A percentile compares a stretch with the other conserved stretches of the same genome.
These are phyloP conservation scores for Pythium monospermum DNA, from an alignment of 352 stramenopile species.

Conservation along the genomic window DNA sequence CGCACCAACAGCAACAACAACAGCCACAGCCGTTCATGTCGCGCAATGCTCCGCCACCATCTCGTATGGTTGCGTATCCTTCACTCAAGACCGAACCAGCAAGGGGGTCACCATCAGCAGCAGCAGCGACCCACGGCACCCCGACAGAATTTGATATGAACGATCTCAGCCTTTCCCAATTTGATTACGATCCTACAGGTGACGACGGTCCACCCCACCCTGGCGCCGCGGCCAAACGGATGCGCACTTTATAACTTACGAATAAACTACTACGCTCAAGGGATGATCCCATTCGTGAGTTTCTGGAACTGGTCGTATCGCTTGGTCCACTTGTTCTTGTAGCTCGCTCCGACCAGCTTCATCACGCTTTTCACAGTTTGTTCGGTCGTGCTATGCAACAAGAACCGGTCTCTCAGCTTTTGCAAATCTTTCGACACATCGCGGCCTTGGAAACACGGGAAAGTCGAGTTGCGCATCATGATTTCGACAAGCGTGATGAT, in stretches of 20 bases:
- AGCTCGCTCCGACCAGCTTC: constrained; percentile 88
- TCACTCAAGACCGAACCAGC: constrained; percentile 24
- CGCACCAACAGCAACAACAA: constrained; percentile 9
- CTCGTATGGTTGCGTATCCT: constrained; percentile 26
- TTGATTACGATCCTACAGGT: constrained; percentile 74
- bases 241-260: constrained; percentile 27
- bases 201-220: constrained; percentile 15
- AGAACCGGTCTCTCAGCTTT: constrained; percentile 84
- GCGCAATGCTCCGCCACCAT: constrained; percentile 43
- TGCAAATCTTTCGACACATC: constrained; percentile 82
- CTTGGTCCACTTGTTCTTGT: constrained; percentile 90
- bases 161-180: constrained; percentile 80
- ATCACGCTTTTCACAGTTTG: constrained; percentile 89
- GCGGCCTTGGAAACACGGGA: constrained; percentile 93
- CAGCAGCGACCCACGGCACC: too few species aligned
- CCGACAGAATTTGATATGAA: constrained; percentile 77
- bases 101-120: constrained; percentile 20
- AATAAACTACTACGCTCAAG: constrained; percentile 22
- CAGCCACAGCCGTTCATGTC: constrained; percentile 17
- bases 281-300: constrained; percentile 91
- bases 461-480: constrained; percentile 94
- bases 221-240: constrained; percentile 33
- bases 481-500: constrained; percentile 97
- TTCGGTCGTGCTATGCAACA: constrained; percentile 81
- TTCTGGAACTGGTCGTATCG: constrained; percentile 95